Evolutionary conservation across 2,329 filamentous ascomycete genomes (phyloP).

Genomic region (Huntiella bhutanensis): DNA sequence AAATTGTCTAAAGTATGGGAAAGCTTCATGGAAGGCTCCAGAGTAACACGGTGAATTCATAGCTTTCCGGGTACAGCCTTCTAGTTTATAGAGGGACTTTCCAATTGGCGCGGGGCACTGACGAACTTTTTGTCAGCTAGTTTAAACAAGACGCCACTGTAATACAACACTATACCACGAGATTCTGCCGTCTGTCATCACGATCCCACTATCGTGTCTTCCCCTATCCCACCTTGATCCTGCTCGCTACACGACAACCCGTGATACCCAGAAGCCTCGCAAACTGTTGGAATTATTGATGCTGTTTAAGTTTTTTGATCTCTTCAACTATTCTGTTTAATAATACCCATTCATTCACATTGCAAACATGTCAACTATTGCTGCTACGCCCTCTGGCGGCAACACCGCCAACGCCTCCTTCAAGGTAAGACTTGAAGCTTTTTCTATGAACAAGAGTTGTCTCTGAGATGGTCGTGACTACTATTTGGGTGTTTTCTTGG

Average conservation of each 20-base stretch:
- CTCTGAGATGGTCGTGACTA: neutral
- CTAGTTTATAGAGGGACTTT: neutral
- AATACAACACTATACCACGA: neutral
- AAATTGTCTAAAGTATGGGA: neutral
- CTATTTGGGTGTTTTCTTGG: too few species aligned
- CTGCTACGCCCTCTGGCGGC: constrained; percentile 15
- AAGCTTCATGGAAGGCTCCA: constrained; percentile 4
- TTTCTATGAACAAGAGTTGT: neutral
- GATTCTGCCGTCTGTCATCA: neutral
- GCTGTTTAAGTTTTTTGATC: constrained; percentile 2
- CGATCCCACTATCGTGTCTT: constrained; percentile 7
- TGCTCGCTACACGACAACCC: constrained; percentile 14
- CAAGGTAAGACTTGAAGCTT: constrained; percentile 24
- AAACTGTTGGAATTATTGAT: neutral
- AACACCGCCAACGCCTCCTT: constrained; percentile 34
- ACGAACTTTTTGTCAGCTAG: neutral
- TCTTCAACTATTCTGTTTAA: constrained; percentile 1
- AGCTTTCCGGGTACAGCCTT: neutral
- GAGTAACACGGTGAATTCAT: neutral
- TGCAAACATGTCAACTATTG: constrained; percentile 10
- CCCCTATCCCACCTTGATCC: constrained; percentile 5
- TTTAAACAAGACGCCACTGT: neutral
- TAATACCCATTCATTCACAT: constrained; percentile 1
- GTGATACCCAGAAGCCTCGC: constrained; percentile 13
- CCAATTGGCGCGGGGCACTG: neutral